Conservation (phyloP, 148 eudicot species). For the Vaccinium corymbosum region DNA sequence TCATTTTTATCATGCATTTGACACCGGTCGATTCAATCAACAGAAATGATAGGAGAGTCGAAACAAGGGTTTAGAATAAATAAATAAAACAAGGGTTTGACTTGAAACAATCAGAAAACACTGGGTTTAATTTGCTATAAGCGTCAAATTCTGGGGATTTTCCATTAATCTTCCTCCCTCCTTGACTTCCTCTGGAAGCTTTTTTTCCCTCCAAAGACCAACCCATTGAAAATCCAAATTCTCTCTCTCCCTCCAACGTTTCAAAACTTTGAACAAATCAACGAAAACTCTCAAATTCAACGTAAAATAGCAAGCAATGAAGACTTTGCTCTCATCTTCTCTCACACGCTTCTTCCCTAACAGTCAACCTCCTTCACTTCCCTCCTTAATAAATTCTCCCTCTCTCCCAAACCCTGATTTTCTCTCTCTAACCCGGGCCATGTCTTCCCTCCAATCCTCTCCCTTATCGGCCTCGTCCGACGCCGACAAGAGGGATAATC, state of each 20-base stretch:
- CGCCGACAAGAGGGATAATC: background rate
- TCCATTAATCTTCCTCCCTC: background rate
- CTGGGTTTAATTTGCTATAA: background rate
- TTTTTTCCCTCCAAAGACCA: background rate
- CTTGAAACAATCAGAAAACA: background rate
- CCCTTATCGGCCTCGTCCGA: background rate
- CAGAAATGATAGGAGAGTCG: background rate
- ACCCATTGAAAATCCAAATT: background rate
- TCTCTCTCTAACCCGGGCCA: constrained; percentile 2
- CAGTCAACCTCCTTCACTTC: background rate
- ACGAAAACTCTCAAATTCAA: background rate
- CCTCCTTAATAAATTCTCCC: background rate
- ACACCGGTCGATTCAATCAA: background rate
- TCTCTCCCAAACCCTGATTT: background rate
- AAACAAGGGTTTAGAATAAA: too few relatives aligned
- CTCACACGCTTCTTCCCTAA: background rate
- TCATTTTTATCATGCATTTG: too few relatives aligned
- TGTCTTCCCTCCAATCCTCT: constrained; percentile 21
- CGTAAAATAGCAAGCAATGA: background rate
- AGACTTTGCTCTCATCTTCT: background rate
- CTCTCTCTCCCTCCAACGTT: background rate
- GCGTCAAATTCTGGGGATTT: background rate
- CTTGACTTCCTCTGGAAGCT: background rate
- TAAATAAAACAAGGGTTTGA: background rate
- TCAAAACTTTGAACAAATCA: constrained; percentile 1